These are phyloP conservation scores for Aspergillus spinulosporus DNA, from an alignment of 2,329 filamentous ascomycete species.

Conservation along the genomic window DNA sequence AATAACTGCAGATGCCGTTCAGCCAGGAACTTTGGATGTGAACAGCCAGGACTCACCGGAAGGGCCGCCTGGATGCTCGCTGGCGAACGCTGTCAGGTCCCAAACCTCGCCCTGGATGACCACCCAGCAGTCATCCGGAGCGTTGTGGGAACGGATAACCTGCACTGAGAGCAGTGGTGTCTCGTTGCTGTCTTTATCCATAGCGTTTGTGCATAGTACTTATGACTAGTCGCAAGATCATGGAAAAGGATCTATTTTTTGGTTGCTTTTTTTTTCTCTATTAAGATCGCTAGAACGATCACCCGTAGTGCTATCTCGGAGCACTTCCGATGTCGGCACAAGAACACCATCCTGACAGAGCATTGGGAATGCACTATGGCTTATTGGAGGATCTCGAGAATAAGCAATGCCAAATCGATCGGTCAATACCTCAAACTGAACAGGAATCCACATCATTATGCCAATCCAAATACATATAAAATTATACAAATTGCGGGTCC, in stretches of 20 bases:
- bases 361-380: neutral
- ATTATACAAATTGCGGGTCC: too few species aligned
- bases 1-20: slow-evolving; percentile 63
- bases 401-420: neutral
- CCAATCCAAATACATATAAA: too few species aligned
- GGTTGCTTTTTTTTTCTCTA: neutral
- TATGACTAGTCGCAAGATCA: neutral
- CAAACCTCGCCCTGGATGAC: slow-evolving; percentile 64
- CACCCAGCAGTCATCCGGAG: slow-evolving; percentile 55
- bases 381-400: neutral
- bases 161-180: neutral
- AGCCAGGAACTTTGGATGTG: slow-evolving; percentile 33
- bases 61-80: slow-evolving; percentile 58
- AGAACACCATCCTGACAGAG: neutral
- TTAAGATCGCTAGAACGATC: neutral
- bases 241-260: neutral
- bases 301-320: neutral
- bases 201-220: neutral
- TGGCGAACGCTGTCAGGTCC: slow-evolving; percentile 61
- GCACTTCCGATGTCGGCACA: neutral
- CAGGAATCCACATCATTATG: too few species aligned
- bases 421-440: too few species aligned
- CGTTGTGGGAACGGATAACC: slow-evolving; percentile 4
- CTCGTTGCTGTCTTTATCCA: neutral
- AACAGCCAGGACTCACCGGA: slow-evolving; percentile 10